phyloP scores from a whole-genome alignment of 441 rosid species.

The Erysimum pusillum region DNA sequence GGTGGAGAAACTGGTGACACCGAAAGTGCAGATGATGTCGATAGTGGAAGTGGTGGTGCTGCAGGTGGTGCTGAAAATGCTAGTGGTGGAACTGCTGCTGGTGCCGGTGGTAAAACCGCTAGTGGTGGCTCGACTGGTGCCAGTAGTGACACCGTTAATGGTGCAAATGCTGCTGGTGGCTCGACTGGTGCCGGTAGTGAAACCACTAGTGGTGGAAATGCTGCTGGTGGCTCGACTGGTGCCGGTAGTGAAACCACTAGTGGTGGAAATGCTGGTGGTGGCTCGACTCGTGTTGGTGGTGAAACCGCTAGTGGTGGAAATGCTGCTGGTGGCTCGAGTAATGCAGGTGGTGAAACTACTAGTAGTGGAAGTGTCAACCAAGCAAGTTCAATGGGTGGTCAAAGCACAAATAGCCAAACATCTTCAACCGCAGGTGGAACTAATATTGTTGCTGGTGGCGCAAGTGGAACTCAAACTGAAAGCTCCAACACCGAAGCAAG shows the following conservation, averaged over 20 bases:
- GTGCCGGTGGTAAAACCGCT: no score
- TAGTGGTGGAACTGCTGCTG: no score
- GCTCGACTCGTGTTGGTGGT: background rate
- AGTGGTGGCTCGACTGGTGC: no score
- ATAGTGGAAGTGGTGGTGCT: background rate
- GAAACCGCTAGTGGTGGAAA: background rate
- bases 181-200: no score
- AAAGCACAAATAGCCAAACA: background rate
- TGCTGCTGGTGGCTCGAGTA: background rate
- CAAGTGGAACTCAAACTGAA: background rate
- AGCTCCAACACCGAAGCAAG: background rate
- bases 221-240: background rate
- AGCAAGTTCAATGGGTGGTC: background rate
- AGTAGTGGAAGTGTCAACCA: background rate
- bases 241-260: background rate
- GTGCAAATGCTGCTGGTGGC: no score
- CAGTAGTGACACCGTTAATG: no score
- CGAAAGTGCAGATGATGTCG: background rate
- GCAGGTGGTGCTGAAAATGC: no score
- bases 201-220: no score
- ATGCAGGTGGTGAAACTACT: background rate
- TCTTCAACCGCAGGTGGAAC: background rate
- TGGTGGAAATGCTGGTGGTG: background rate
- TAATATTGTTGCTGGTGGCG: background rate
- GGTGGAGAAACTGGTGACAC: background rate